Base-by-base conservation (phyloP, 2,329 filamentous ascomycete genomes). In the Cordyceps militaris region DNA sequence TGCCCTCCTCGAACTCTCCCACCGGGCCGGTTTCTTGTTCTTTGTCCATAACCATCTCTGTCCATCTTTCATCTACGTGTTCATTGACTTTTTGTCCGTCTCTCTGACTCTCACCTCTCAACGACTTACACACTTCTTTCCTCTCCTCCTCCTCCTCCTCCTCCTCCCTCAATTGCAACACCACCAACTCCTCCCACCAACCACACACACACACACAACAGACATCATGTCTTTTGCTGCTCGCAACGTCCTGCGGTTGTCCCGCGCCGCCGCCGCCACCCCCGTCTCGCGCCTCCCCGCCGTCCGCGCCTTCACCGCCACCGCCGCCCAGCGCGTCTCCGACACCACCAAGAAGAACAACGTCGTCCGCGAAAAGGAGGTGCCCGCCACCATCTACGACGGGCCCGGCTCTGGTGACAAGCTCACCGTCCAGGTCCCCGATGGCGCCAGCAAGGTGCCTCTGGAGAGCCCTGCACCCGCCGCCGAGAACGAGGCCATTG, bases 341-440 rank as follows among this genome's bases (percentile, higher is more conserved):
- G 71, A 74, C 63, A 73, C 71, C n/a, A 60, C 67, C 44, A 73
- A 72, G 62, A 80, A 77, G 67, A 78, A 75, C 64, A 79, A 77
- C 59, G 78, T 81, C 13, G 77, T 83, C 61, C 77, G 76, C 61
- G 80, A 83, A 72, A 79, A 79, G 63, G 79, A 82, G 65, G 71
- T 84, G 16, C 79, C 80, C 28, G 79, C 83, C 57, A 80, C 80
- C 23, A 72, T 81, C 64, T 84, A 83, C 68, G 64, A 67, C 46
- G 71, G 71, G 56, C 68, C 60, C 59, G 66, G 71, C 56, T 77
- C 80, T 63, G 79, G 78, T 58, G 80, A 81, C 66, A 79, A 81
- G 69, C 79, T 77, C 70, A 82, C 74, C 58, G 80, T 84, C 58
- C 78, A 78, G 49, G 80, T 84, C 43, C 69, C 74, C 43, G 69